Evolutionary conservation across 805 yeast species (phyloP), one percentile per base, ranked within the genome.

Genomic region (Wickerhamiella shivajii): DNA sequence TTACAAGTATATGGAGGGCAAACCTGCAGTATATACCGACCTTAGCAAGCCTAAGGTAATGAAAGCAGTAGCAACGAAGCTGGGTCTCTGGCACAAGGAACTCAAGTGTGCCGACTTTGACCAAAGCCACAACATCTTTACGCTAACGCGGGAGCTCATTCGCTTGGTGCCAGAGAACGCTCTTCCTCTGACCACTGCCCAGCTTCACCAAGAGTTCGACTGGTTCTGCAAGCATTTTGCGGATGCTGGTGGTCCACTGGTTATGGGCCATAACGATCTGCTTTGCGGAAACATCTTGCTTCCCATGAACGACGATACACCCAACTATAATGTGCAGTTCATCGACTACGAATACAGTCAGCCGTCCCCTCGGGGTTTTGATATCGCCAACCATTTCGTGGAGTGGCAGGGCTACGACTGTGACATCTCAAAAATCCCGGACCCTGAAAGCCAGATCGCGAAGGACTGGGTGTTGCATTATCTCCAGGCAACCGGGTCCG

Each of bases 351-450:
- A 75, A 55, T 75, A 75, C 45, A 69, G 76, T 69, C 60, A 71
- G 40, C 75, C 74, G 8, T 77, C 77, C 3, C 80, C 83, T 4
- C 53, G 84, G 29, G 83, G 78, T 0, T 75, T 74, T 47, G 84
- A 75, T 47, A 71, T 76, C 15, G 76, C 83, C 10, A 75, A 75
- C 43, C 84, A 75, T 52, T 69, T 75, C 42, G 72, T 74, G 49
- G 84, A 75, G 50, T 75, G 85, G 83, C 90, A 77, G 50, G 90
- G 90, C 2, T 77, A 76, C 44, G 71, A 74, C 40, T 78, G 90
- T 50, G 72, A 73, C 42, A 61, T 66, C 16, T 51, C 61, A 9
- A 65, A 66, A 6, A 74, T 77, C 24, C 83, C 83, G 0, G 37
- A 59, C 0, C 41, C 39, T 6, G 37, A 47, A 3, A 69, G 72